Evolutionary conservation across 1,139 yeast species (phyloP), one percentile per base, ranked within the genome.

Genomic region (Yamadazyma mexicana): DNA sequence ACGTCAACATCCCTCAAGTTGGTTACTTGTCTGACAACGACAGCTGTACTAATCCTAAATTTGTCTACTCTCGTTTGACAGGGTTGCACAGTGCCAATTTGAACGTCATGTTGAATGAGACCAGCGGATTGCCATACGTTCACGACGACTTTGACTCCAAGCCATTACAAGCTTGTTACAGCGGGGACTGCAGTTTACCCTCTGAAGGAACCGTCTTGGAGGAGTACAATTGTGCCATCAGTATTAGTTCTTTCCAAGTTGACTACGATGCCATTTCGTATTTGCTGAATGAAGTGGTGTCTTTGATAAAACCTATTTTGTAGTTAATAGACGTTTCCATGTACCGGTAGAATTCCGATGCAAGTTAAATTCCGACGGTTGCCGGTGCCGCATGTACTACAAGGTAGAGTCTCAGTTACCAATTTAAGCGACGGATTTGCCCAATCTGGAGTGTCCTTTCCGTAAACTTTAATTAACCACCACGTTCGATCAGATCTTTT

Each of bases 1-100:
- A 65, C 47, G 73, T 70, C 40, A 69, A 70, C 56, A 57, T 66
- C 52, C 75, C 75, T 26, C 44, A 50, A n/a, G 74, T 66, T 15
- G 76, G 76, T 34, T 59, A 60, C 54, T 49, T 50, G 35, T 47
- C 54, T 18, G 38, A 40, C 14, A 47, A 61, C 43, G 64, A 61
- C 44, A 42, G 56, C 27, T 70, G 76, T 55, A 42, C 49, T 25
- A 44, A 53, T 44, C 75, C 75, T 35, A 52, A 53, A 33, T 69
- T 60, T 55, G 62, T 62, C 28, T 56, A 51, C 50, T 51, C 73
- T 33, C 66, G 75, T 56, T 40, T 69, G 40, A 57, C 66, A 24
- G 77, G 75, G 30, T 45, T 49, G 17, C 57, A 57, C 37, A 55
- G 71, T 23, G 33, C 51, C 29, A 55, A 61, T 34, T 54, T 62